These are phyloP conservation scores for Candida caryicola DNA, from an alignment of 805 yeast species.

Conservation along the genomic window DNA sequence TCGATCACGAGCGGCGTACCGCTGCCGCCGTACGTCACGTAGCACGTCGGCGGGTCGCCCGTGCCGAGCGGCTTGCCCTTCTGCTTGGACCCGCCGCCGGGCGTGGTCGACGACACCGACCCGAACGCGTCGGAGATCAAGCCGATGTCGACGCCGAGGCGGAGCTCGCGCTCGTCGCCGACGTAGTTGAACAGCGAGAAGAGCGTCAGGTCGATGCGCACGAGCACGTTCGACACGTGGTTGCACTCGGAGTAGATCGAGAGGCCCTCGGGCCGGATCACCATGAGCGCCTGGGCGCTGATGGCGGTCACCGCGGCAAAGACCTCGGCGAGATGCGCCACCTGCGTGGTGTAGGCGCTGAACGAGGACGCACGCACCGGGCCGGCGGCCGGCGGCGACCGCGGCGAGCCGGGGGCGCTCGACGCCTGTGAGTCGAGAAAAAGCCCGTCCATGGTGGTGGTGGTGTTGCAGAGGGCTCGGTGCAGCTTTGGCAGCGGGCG, in stretches of 20 bases:
- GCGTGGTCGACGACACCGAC: conserved; percentile 23
- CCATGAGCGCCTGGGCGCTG: conserved; percentile 33
- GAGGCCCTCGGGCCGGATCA: conserved; percentile 31
- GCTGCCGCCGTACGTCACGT: conserved; percentile 35
- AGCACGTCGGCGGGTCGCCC: conserved; percentile 29
- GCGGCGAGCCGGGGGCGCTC: background rate
- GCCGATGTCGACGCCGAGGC: conserved; percentile 36
- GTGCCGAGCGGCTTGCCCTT: conserved; percentile 18
- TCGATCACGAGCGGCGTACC: conserved; percentile 39
- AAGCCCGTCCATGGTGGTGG: background rate
- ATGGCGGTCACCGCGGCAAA: conserved; percentile 31
- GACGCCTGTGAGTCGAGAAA: conserved; percentile 5
- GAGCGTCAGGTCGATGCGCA: conserved; percentile 35
- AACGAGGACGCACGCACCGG: conserved; percentile 14
- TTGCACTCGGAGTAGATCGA: conserved; percentile 34
- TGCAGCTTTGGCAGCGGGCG: no score
- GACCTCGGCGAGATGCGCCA: conserved; percentile 37
- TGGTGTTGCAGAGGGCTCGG: no score
- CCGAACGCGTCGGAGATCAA: conserved; percentile 35
- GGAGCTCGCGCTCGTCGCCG: conserved; percentile 13
- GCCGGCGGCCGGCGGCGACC: background rate
- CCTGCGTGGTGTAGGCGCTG: conserved; percentile 36
- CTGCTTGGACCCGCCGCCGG: conserved; percentile 3
- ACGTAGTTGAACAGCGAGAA: conserved; percentile 29
- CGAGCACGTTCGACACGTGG: conserved; percentile 34